Base-by-base conservation (phyloP, 2,329 filamentous ascomycete genomes). In the Rhynchosporium secalis region DNA sequence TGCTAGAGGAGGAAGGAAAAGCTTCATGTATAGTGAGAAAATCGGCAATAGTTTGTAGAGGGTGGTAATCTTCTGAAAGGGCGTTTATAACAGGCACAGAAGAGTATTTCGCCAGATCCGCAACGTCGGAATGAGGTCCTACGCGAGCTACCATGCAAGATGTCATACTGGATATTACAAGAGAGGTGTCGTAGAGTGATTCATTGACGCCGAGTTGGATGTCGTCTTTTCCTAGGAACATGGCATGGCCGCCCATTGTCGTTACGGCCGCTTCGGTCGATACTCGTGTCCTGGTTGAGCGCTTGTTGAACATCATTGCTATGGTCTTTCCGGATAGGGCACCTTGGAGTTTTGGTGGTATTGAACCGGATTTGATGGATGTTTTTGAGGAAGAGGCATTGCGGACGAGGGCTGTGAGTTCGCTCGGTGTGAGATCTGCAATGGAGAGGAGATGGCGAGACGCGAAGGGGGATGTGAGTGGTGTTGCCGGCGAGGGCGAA, bases 201-300 rank as follows among this genome's bases (percentile, higher is more conserved):
- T 99, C 95, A 72, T 99, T 99, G 76, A 90, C 95, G 58, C 95
- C 95, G 26, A 99, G 82, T 76, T 99, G 95, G 66, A 99, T 99
- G 74, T 99, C 95, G 60, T 96, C 89, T 74, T 93, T 95, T 72
- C 93, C 92, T 62, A 99, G 78, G 75, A 99, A 99, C 93, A 99
- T 97, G 28, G 95, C 88, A 71, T 96, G 90, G 0, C 94, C 95
- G 43, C 93, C 92, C 81, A 99, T 84, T 63, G 91, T 81, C n/a
- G 89, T 85, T 43, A 97, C 87, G 12, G 95, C 95, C 7, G 89
- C 89, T 80, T 99, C 95, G 1, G 93, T 97, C 1, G 92, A 96
- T 38, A 99, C 88, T 65, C 95, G 87, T 12, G 95, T 99, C 64
- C 95, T 86, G 12, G 95, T 99, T 71, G 90, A 96, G 69, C 93